Evolutionary conservation across 257 asterid genomes (phyloP).

Genomic region (Plectranthus barbatus): DNA sequence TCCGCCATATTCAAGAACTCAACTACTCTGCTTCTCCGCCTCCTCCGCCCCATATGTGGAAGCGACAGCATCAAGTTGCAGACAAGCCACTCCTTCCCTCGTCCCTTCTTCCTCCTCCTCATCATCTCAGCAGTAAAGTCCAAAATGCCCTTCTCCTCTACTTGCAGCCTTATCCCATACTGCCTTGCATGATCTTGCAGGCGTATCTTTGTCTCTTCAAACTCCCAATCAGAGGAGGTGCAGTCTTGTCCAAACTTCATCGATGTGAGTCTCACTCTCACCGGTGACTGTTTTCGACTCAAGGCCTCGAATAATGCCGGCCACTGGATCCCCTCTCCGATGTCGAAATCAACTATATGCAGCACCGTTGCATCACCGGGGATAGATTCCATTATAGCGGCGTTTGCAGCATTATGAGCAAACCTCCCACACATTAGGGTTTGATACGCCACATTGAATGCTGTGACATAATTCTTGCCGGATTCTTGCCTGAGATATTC

Average conservation of each 20-base stretch:
- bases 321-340: slow-evolving; percentile 61
- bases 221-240: slow-evolving; percentile 21
- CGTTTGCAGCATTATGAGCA: slow-evolving; percentile 53
- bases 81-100: slow-evolving; percentile 40
- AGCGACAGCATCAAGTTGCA: slow-evolving; percentile 60
- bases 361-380: slow-evolving; percentile 20
- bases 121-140: slow-evolving; percentile 28
- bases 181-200: slow-evolving; percentile 36
- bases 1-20: slow-evolving; percentile 42
- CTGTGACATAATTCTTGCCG: slow-evolving; percentile 30
- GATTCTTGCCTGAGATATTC: slow-evolving; percentile 46
- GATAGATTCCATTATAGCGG: slow-evolving; percentile 41
- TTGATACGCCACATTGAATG: slow-evolving; percentile 40
- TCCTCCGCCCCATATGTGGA: slow-evolving; percentile 58
- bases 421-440: slow-evolving; percentile 42
- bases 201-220: slow-evolving; percentile 40
- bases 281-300: slow-evolving; percentile 17
- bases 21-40: slow-evolving; percentile 18
- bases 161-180: slow-evolving; percentile 25
- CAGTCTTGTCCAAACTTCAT: slow-evolving; percentile 27
- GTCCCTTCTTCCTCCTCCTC: slow-evolving; percentile 22
- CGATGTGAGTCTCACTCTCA: slow-evolving; percentile 46
- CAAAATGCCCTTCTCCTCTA: slow-evolving; percentile 37
- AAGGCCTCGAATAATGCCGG: slow-evolving; percentile 49
- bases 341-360: slow-evolving; percentile 42